A percentile compares a stretch with the other conserved stretches of the same genome.
phyloP scores from a whole-genome alignment of 1,139 yeast genomes.

The Casaregolazyma lundiana region DNA sequence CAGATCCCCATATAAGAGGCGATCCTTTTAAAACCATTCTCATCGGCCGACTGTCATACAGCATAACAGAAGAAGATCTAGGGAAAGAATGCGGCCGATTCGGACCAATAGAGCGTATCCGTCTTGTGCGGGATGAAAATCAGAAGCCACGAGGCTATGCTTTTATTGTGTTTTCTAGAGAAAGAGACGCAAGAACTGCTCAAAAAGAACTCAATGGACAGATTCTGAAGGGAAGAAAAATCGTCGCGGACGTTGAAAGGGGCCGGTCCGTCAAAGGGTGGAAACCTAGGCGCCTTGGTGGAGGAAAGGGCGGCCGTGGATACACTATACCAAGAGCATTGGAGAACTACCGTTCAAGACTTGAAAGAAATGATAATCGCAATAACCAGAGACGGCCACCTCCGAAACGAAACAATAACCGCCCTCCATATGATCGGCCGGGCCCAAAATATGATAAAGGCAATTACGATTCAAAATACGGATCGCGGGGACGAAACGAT shows the following conservation, averaged over 20 bases:
- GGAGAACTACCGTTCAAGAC: conserved; percentile 3
- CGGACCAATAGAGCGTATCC: conserved; percentile 65
- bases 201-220: conserved; percentile 55
- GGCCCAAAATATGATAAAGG: not conserved
- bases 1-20: conserved; percentile 58
- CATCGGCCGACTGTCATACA: conserved; percentile 65
- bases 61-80: conserved; percentile 63
- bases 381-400: conserved; percentile 8
- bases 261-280: conserved; percentile 72
- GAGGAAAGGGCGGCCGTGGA: conserved; percentile 67
- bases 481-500: conserved; percentile 2
- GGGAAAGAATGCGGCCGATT: conserved; percentile 56
- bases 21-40: conserved; percentile 81
- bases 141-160: conserved; percentile 77
- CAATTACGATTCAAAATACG: not conserved
- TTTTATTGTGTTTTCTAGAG: conserved; percentile 66
- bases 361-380: conserved; percentile 7
- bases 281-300: conserved; percentile 76
- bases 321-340: conserved; percentile 32
- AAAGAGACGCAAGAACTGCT: conserved; percentile 54
- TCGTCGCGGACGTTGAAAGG: conserved; percentile 78
- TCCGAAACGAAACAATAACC: conserved; percentile 10
- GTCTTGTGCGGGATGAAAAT: conserved; percentile 58
- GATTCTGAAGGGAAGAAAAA: conserved; percentile 47
- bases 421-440: conserved; percentile 5